These are phyloP conservation scores for Cyclostephanos tholiformis DNA, from an alignment of 108 stramenopile species.

Conservation along the genomic window DNA sequence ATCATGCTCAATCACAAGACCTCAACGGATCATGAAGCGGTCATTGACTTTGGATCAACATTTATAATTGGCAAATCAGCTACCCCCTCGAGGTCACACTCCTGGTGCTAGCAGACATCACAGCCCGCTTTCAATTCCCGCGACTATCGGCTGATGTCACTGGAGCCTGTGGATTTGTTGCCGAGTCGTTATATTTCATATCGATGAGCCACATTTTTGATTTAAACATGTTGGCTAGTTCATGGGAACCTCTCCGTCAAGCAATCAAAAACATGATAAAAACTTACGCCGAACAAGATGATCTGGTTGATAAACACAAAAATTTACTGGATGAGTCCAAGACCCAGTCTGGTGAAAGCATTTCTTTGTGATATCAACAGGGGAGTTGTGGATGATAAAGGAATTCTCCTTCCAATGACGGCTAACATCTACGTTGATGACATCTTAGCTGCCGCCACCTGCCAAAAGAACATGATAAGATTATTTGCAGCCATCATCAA, in stretches of 20 bases:
- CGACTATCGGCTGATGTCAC: neutral
- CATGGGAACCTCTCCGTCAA: conserved; percentile 1
- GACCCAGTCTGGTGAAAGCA: neutral
- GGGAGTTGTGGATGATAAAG: neutral
- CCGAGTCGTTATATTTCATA: neutral
- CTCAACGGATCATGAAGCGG: neutral
- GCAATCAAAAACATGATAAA: neutral
- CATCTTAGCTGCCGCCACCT: neutral
- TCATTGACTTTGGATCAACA: neutral
- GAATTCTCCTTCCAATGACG: neutral
- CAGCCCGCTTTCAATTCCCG: neutral
- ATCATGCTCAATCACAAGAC: neutral
- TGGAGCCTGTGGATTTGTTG: neutral
- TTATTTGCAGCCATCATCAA: too few relatives aligned
- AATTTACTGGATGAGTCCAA: neutral
- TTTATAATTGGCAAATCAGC: neutral
- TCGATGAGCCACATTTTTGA: neutral
- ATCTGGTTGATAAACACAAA: neutral
- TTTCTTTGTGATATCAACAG: neutral
- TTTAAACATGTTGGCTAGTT: neutral
- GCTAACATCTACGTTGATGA: neutral
- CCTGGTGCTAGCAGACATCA: neutral
- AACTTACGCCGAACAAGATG: neutral
- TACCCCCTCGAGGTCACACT: neutral
- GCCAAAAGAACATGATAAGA: too few relatives aligned